Conservation (phyloP, 208 protist species). For the Leishmania gerbilli region DNA sequence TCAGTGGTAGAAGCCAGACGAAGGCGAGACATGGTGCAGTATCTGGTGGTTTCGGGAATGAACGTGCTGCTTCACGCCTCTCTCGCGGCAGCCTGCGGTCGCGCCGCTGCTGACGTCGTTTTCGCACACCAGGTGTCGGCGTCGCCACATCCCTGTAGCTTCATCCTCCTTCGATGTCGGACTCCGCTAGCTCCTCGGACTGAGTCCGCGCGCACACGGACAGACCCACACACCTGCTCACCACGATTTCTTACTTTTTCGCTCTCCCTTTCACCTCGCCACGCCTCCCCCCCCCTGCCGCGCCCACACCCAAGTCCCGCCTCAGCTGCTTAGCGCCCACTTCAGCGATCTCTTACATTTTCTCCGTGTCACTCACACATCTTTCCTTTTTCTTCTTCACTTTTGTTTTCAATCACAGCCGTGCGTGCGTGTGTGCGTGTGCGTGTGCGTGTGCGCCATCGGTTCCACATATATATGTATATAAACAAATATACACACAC, state of each 20-base stretch:
- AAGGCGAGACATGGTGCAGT: neutral
- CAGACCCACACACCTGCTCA: neutral
- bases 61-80: neutral
- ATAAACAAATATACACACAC: too few relatives aligned
- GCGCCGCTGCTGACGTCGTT: neutral
- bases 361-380: neutral
- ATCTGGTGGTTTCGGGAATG: neutral
- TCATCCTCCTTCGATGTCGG: neutral
- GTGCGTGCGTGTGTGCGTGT: too few relatives aligned
- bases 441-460: too few relatives aligned
- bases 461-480: too few relatives aligned
- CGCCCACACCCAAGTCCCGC: neutral
- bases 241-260: neutral
- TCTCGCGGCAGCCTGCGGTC: neutral
- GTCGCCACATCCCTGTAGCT: neutral
- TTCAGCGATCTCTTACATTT: neutral
- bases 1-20: neutral
- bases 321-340: neutral
- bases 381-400: conserved; percentile 13
- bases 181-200: neutral
- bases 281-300: neutral
- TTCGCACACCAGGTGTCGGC: neutral
- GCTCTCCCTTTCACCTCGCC: neutral
- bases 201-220: neutral
- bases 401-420: neutral